These are phyloP conservation scores for Stemphylium vesicarium DNA, from an alignment of 2,329 filamentous ascomycete genomes.

Conservation along the genomic window DNA sequence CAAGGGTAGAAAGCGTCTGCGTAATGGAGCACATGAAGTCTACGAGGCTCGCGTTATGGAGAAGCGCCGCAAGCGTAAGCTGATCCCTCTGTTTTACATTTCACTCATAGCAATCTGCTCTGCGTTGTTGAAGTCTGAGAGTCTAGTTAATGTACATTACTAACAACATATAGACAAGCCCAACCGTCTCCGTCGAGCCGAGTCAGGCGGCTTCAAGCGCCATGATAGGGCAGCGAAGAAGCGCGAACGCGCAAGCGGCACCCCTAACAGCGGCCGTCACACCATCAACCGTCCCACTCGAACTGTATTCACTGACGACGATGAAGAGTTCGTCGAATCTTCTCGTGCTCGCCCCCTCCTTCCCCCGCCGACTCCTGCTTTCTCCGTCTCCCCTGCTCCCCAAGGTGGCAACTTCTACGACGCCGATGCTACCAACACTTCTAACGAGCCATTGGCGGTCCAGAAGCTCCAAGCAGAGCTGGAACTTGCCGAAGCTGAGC, in stretches of 20 bases:
- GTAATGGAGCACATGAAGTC: constrained; percentile 30
- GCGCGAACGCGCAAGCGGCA: constrained; percentile 13
- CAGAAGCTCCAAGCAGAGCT: constrained; percentile 38
- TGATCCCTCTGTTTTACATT: not conserved
- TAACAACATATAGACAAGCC: constrained; percentile 21
- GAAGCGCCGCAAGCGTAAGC: constrained; percentile 36
- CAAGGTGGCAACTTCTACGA: constrained; percentile 3
- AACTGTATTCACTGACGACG: constrained; percentile 19
- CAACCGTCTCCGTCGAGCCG: constrained; percentile 35
- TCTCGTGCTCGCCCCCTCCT: not conserved
- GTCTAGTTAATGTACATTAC: not conserved
- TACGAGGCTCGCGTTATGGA: constrained; percentile 38
- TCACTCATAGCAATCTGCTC: not conserved
- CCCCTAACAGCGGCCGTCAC: constrained; percentile 2
- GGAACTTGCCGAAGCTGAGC: constrained; percentile 42
- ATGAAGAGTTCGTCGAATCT: constrained; percentile 15
- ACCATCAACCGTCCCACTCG: not conserved
- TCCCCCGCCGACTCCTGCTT: constrained; percentile 8
- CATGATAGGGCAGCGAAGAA: constrained; percentile 28
- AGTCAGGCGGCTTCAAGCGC: constrained; percentile 34
- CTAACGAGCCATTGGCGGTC: constrained; percentile 28
- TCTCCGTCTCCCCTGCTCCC: constrained; percentile 20
- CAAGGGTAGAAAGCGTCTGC: constrained; percentile 26
- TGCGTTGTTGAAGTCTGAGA: not conserved
- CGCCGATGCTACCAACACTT: constrained; percentile 9